Evolutionary conservation across 805 yeast species (phyloP).

Genomic region (Metschnikowia hibisci): DNA sequence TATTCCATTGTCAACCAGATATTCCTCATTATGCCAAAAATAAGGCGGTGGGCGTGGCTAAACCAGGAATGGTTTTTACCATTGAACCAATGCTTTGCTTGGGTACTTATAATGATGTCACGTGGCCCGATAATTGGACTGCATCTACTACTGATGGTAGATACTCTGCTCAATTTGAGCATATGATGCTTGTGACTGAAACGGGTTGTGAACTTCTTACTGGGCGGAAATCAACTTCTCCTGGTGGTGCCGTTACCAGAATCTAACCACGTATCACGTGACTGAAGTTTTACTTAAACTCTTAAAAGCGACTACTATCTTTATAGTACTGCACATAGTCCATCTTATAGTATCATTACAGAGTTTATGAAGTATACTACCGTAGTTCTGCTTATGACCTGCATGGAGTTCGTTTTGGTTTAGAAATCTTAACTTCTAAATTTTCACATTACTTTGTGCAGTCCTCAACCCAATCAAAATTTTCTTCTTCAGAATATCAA

Average conservation of each 20-base stretch:
- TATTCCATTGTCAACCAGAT: constrained; percentile 89
- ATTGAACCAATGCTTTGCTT: constrained; percentile 95
- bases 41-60: constrained; percentile 89
- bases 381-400: constrained; percentile 6
- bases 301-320: too few relatives aligned
- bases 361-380: too few relatives aligned
- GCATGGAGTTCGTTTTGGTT: too few relatives aligned
- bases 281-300: too few relatives aligned
- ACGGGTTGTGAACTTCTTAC: constrained; percentile 88
- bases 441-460: too few relatives aligned
- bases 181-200: constrained; percentile 87
- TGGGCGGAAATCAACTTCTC: constrained; percentile 73
- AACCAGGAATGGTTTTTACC: constrained; percentile 95
- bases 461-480: too few relatives aligned
- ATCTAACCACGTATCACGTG: constrained; percentile 14
- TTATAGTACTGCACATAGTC: too few relatives aligned
- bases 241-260: constrained; percentile 81
- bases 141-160: constrained; percentile 87
- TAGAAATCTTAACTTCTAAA: too few relatives aligned
- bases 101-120: constrained; percentile 73
- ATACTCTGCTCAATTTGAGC: constrained; percentile 92
- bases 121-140: constrained; percentile 99
- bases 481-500: too few relatives aligned
- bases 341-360: too few relatives aligned
- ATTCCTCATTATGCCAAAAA: constrained; percentile 93